Conservation (phyloP, 2,329 filamentous ascomycete genomes). For the Curvularia lunata region DNA sequence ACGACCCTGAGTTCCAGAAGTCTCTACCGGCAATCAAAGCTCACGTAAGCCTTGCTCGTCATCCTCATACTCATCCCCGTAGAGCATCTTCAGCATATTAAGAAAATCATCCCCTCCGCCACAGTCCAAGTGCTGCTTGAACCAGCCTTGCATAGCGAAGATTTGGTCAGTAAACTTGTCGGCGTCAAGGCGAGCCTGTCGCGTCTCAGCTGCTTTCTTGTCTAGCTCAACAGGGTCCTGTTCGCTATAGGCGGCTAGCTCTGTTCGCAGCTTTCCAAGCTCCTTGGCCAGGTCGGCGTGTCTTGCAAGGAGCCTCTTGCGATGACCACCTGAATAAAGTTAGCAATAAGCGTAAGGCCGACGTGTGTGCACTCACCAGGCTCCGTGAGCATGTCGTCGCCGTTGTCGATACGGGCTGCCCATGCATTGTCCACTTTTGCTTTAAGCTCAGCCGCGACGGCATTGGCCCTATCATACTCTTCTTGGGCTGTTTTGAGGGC, state of each 20-base stretch:
- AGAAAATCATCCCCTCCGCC: conserved; percentile 57
- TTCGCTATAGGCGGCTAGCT: conserved; percentile 55
- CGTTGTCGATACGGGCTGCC: conserved; percentile 49
- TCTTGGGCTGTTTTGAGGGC: conserved; percentile 47
- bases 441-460: conserved; percentile 48
- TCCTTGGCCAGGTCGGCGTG: conserved; percentile 47
- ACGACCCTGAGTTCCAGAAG: background rate
- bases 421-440: conserved; percentile 50
- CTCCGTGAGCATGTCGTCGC: conserved; percentile 47
- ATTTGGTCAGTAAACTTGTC: conserved; percentile 55
- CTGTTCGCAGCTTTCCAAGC: conserved; percentile 47
- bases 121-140: conserved; percentile 42
- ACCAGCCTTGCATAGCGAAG: conserved; percentile 54
- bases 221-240: conserved; percentile 55
- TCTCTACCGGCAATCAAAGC: conserved; percentile 12
- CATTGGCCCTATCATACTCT: conserved; percentile 48
- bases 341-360: background rate
- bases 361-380: conserved; percentile 28
- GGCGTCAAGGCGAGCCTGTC: conserved; percentile 36
- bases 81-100: conserved; percentile 55
- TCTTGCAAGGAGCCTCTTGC: conserved; percentile 48
- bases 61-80: conserved; percentile 61
- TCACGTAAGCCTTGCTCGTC: conserved; percentile 60
- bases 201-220: conserved; percentile 46
- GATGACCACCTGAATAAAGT: conserved; percentile 31